Conservation (phyloP, 2,329 filamentous ascomycete genomes). For the Exophiala aquamarina region DNA sequence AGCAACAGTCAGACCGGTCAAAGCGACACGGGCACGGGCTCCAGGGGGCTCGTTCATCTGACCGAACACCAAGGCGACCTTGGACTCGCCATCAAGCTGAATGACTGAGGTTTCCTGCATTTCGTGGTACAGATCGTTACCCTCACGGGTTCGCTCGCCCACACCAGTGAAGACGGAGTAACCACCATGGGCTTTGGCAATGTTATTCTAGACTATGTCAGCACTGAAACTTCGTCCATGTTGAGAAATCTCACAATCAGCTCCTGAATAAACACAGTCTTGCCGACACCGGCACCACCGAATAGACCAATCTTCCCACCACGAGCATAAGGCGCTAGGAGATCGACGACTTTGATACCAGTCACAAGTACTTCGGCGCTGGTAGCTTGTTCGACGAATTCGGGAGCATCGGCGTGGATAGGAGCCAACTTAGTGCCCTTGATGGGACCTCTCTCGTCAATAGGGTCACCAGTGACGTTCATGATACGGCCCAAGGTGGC, state of each 20-base stretch:
- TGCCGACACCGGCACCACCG: constrained; percentile 99
- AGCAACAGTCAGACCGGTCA: constrained; percentile 70
- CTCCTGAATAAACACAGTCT: constrained; percentile 99
- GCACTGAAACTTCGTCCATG: constrained; percentile 10
- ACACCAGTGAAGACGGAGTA: constrained; percentile 99
- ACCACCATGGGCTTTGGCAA: constrained; percentile 99
- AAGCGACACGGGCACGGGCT: constrained; percentile 98
- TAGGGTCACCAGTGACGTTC: constrained; percentile 99
- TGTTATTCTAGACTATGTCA: constrained; percentile 75
- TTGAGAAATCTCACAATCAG: constrained; percentile 65
- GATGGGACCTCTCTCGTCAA: constrained; percentile 98
- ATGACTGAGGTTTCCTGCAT: constrained; percentile 99
- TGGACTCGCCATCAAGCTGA: constrained; percentile 97
- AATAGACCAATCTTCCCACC: constrained; percentile 99
- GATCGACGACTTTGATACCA: constrained; percentile 99
- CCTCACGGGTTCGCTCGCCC: constrained; percentile 99
- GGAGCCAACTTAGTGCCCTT: constrained; percentile 84
- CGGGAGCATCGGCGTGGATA: constrained; percentile 92
- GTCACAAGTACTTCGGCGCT: constrained; percentile 94
- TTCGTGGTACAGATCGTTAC: constrained; percentile 99
- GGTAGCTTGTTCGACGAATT: constrained; percentile 94
- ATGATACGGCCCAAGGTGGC: constrained; percentile 97
- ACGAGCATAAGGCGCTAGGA: constrained; percentile 98
- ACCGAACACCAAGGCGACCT: constrained; percentile 99
- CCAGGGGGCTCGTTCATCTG: constrained; percentile 99